A percentile compares a stretch with the other conserved stretches of the same genome.
Evolutionary conservation across 352 stramenopile species (phyloP).

Genomic region (Globisporangium canariense): DNA sequence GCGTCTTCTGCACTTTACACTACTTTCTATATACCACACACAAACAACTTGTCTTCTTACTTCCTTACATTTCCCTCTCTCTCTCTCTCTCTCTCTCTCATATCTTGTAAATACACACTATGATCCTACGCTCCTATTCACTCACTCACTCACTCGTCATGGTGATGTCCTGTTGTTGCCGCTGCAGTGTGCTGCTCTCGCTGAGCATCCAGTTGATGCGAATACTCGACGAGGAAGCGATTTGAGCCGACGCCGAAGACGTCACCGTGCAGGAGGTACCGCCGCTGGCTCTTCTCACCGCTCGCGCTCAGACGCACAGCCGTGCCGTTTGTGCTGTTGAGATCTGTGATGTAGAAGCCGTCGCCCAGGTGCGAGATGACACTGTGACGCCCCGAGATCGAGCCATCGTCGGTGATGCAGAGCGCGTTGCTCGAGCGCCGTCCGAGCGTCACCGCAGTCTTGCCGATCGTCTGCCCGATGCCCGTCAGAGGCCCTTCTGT

Average conservation of each 20-base stretch:
- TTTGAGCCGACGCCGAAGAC: conserved; percentile 84
- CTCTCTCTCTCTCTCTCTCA: too few species aligned
- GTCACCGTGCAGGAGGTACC: conserved; percentile 72
- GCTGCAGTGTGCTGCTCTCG: background rate
- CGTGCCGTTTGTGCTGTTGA: conserved; percentile 81
- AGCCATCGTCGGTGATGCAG: conserved; percentile 80
- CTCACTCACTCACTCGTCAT: background rate
- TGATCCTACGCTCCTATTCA: background rate
- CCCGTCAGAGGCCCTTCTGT: conserved; percentile 69
- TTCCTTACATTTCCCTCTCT: too few species aligned
- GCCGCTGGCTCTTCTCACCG: conserved; percentile 49
- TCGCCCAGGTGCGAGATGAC: conserved; percentile 70
- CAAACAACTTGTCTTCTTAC: too few species aligned
- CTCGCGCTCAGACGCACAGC: conserved; percentile 66
- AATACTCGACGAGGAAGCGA: conserved; percentile 81
- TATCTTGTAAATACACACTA: background rate
- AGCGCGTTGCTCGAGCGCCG: conserved; percentile 71
- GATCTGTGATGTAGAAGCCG: conserved; percentile 84
- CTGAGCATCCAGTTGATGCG: conserved; percentile 45
- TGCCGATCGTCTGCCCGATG: conserved; percentile 73
- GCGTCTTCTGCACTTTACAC: too few species aligned
- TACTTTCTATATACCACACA: too few species aligned
- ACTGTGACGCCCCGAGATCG: conserved; percentile 73
- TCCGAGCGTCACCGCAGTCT: conserved; percentile 70
- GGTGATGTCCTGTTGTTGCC: background rate